Evolutionary conservation across 306 rosid species (phyloP).

Genomic region (Senna tora): DNA sequence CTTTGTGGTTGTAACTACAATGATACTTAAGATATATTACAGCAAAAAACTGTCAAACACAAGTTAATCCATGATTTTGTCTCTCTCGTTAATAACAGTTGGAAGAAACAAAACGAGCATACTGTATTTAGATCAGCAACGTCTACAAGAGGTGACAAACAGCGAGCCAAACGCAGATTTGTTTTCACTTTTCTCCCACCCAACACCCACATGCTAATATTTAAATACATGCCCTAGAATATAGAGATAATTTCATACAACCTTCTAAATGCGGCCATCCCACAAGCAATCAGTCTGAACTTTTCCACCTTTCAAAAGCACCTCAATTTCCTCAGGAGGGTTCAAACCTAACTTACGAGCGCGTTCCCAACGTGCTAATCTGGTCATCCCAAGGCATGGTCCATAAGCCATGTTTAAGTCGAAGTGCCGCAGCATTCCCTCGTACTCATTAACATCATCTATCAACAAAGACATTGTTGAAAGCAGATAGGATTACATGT

Average conservation of each 20-base stretch:
- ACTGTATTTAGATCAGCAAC: not conserved
- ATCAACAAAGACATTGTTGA: conserved; percentile 8
- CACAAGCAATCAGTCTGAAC: conserved; percentile 54
- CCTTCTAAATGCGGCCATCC: conserved; percentile 57
- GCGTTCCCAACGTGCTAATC: conserved; percentile 80
- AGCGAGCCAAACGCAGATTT: not conserved
- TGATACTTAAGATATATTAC: not conserved
- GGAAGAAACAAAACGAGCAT: not conserved
- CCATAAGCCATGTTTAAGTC: conserved; percentile 85
- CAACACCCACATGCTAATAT: not conserved
- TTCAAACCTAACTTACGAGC: conserved; percentile 69
- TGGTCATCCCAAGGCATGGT: conserved; percentile 77
- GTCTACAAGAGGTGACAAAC: too few relatives aligned
- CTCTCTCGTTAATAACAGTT: not conserved
- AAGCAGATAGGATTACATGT: not conserved
- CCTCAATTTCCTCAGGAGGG: conserved; percentile 64
- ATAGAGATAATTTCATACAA: not conserved
- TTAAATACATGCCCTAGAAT: not conserved
- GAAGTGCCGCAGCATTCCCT: conserved; percentile 66
- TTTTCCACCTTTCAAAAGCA: conserved; percentile 48
- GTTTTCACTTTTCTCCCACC: not conserved
- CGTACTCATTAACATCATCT: conserved; percentile 63
- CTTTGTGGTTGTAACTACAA: not conserved
- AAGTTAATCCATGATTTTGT: not conserved
- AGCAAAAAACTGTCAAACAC: not conserved